Evolutionary conservation across 2,329 filamentous ascomycete species (phyloP).

Genomic region (Aspergillus unguis): DNA sequence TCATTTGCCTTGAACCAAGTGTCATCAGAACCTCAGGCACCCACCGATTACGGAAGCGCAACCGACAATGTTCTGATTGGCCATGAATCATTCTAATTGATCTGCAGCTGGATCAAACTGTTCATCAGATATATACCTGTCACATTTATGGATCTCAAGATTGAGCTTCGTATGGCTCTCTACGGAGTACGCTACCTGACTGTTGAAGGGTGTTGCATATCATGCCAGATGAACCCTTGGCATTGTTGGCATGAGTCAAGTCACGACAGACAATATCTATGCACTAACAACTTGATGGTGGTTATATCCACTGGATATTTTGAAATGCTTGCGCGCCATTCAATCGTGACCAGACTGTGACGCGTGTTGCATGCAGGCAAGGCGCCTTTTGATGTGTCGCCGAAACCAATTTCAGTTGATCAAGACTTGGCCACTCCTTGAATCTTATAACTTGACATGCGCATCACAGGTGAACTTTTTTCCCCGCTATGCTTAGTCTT

Average conservation of each 20-base stretch:
- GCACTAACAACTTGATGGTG: neutral
- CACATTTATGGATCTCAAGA: neutral
- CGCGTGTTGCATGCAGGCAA: conserved; percentile 1
- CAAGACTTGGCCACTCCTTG: neutral
- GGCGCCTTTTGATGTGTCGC: neutral
- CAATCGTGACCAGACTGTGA: conserved; percentile 2
- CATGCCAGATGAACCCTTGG: no score
- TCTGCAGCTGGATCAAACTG: neutral
- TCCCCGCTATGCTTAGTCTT: neutral
- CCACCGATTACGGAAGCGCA: neutral
- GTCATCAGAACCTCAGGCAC: conserved; percentile 3
- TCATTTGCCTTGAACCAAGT: neutral
- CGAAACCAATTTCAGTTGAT: neutral
- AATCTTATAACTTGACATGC: neutral
- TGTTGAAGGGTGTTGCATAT: no score
- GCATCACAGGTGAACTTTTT: neutral
- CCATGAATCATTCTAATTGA: neutral
- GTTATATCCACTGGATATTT: neutral
- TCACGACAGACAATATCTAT: no score
- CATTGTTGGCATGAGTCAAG: no score
- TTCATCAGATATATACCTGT: neutral
- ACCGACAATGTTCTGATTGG: neutral
- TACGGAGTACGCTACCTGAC: no score
- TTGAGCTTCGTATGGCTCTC: no score
- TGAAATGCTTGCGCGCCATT: neutral